Percentiles rank a stretch among this genome's conserved stretches.
These are phyloP conservation scores for Zasmidium angulare DNA, from an alignment of 2,329 filamentous ascomycete genomes.

Conservation along the genomic window DNA sequence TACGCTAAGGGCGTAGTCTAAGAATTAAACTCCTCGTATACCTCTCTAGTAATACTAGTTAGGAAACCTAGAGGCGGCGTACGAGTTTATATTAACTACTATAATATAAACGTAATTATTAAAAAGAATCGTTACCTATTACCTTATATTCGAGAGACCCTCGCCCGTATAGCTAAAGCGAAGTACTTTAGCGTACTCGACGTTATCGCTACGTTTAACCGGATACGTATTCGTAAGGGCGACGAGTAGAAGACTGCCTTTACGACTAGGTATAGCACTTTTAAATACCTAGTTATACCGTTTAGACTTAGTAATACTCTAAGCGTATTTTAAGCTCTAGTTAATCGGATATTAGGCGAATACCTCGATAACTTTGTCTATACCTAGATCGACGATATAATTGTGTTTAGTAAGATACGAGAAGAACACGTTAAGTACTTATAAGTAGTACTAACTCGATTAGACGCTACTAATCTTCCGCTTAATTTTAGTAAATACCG, in stretches of 20 bases:
- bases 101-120: background rate
- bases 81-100: background rate
- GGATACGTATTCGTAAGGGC: constrained; percentile 23
- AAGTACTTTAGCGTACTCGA: constrained; percentile 6
- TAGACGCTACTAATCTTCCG: constrained; percentile 19
- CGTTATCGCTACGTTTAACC: background rate
- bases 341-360: constrained; percentile 20
- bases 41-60: background rate
- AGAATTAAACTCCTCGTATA: background rate
- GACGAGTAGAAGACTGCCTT: constrained; percentile 7
- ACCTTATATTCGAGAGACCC: background rate
- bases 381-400: constrained; percentile 30
- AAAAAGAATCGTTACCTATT: constrained; percentile 6
- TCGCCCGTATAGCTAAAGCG: background rate
- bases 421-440: constrained; percentile 30
- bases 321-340: constrained; percentile 27
- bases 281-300: background rate
- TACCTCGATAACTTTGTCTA: constrained; percentile 25
- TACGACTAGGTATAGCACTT: constrained; percentile 1
- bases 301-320: constrained; percentile 20
- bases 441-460: constrained; percentile 25
- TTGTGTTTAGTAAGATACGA: constrained; percentile 29
- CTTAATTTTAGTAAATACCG: constrained; percentile 6
- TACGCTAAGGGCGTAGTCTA: background rate
- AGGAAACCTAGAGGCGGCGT: background rate